Evolutionary conservation across 495 filamentous ascomycete species (phyloP), one percentile per base, ranked within the genome.

Genomic region (Filosporella fistucella): DNA sequence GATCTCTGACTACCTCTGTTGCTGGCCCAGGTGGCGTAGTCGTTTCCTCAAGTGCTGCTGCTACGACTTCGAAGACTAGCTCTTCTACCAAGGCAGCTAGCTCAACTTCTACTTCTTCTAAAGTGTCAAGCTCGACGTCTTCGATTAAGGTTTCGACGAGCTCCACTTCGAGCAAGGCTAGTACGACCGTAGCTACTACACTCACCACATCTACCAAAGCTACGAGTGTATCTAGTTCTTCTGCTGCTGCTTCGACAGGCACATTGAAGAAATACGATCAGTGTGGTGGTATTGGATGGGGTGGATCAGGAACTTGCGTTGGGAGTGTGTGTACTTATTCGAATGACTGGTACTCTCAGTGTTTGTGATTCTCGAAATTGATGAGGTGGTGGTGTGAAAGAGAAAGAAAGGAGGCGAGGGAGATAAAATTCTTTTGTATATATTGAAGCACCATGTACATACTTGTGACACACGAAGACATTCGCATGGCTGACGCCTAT

Each of bases 1-100:
- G 76, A 1, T 52, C 68, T 0, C 66, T 88, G 42, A 88, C 78
- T 1, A 82, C 79, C 8, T 47, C 66, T 4, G 69, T 86, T 55
- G 68, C 68, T 24, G 75, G 77, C 1, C 72, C 76, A 30, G 58
- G 52, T 20, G 52, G 55, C 16, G 56, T 56, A n/a, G 52, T 60
- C 5, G 49, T 50, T 10, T 42, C 47, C 2, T 16, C 42, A 13
- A 36, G 17, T 23, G 49, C 26, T 10, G 17, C 42, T 6, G 44
- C 34, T 14, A 26, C 29, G 11, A 28, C 36, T 4, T 4, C 32
- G 4, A 4, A 13, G 4, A 25, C 11, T 29, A 11, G 17, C 23
- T 22, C 6, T 28, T 26, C 39, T 17, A 29, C 24, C 20, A 29
- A 26, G n/a, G 39, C 21, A 2, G 4, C 39, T 9, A 17, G 21